A percentile compares a stretch with the other conserved stretches of the same genome.
Evolutionary conservation across 2,329 filamentous ascomycete genomes (phyloP).

Genomic region (Monilinia laxa): DNA sequence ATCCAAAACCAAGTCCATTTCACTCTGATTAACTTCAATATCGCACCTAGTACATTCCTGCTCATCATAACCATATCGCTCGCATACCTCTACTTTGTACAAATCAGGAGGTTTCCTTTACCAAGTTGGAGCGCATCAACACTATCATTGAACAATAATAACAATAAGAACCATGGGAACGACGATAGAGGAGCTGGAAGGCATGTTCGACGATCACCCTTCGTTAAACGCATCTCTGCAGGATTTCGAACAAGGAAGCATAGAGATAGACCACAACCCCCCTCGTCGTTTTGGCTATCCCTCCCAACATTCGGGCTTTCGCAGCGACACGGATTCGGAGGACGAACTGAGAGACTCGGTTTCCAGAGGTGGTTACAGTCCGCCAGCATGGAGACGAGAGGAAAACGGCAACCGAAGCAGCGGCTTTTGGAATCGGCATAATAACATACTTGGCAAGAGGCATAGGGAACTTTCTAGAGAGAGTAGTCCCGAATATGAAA

Average conservation of each 20-base stretch:
- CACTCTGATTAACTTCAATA: slow-evolving; percentile 38
- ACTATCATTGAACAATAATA: neutral
- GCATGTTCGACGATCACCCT: slow-evolving; percentile 56
- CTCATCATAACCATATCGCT: slow-evolving; percentile 34
- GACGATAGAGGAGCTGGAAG: slow-evolving; percentile 49
- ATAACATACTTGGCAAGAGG: slow-evolving; percentile 51
- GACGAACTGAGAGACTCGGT: slow-evolving; percentile 44
- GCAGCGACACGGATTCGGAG: slow-evolving; percentile 47
- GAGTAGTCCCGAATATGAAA: slow-evolving; percentile 59
- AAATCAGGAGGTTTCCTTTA: slow-evolving; percentile 33
- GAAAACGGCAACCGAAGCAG: slow-evolving; percentile 46
- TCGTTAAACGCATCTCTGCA: slow-evolving; percentile 60
- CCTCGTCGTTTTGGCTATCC: slow-evolving; percentile 48
- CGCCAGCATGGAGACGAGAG: slow-evolving; percentile 59
- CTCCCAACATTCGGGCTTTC: slow-evolving; percentile 64
- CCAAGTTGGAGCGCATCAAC: slow-evolving; percentile 22
- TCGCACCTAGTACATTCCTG: slow-evolving; percentile 38
- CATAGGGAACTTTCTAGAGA: slow-evolving; percentile 55
- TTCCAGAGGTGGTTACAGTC: slow-evolving; percentile 58
- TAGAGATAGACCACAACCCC: slow-evolving; percentile 42
- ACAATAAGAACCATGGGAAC: slow-evolving; percentile 28
- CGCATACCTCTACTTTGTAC: slow-evolving; percentile 38
- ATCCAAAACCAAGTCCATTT: slow-evolving; percentile 40
- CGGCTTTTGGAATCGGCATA: slow-evolving; percentile 50
- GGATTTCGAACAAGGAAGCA: slow-evolving; percentile 57